Evolutionary conservation across 495 filamentous ascomycete species (phyloP).

Genomic region (Penicillium robsamsonii): DNA sequence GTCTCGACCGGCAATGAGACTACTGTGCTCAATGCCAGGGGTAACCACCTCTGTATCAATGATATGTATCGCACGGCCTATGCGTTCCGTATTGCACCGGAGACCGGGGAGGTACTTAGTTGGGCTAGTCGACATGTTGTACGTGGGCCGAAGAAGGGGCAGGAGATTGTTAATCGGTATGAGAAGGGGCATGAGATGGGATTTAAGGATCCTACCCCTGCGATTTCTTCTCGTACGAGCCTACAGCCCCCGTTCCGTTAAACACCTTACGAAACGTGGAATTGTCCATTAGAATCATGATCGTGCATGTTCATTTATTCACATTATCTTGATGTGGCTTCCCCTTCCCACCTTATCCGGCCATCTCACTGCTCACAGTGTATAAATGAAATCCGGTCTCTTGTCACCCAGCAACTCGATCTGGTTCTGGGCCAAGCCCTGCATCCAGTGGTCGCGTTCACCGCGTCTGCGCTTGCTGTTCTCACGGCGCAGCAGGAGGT

Average conservation of each 20-base stretch:
- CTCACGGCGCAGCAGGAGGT: slow-evolving; percentile 53
- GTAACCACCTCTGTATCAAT: slow-evolving; percentile 48
- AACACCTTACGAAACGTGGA: not conserved
- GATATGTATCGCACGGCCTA: slow-evolving; percentile 52
- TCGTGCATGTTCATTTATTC: not conserved
- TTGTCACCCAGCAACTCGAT: slow-evolving; percentile 58
- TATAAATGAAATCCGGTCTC: slow-evolving; percentile 79
- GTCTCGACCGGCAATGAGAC: slow-evolving; percentile 16
- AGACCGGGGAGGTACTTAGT: slow-evolving; percentile 40
- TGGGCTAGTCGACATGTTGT: slow-evolving; percentile 51
- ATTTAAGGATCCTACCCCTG: not conserved
- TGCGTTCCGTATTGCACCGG: slow-evolving; percentile 39
- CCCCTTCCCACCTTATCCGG: not conserved
- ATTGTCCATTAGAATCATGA: not conserved
- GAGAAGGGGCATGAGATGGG: slow-evolving; percentile 21
- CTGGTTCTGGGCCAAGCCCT: slow-evolving; percentile 33
- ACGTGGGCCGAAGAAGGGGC: slow-evolving; percentile 47
- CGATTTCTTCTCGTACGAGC: not conserved
- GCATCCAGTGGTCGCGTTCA: slow-evolving; percentile 65
- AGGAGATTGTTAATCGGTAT: slow-evolving; percentile 48
- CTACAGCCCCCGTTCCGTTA: not conserved
- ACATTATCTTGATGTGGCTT: not conserved
- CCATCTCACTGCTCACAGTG: slow-evolving; percentile 40
- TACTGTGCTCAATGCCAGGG: slow-evolving; percentile 35
- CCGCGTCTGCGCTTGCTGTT: slow-evolving; percentile 51